Evolutionary conservation across 805 yeast species (phyloP), one percentile per base, ranked within the genome.

Genomic region (Hanseniaspora pseudoguilliermondii): DNA sequence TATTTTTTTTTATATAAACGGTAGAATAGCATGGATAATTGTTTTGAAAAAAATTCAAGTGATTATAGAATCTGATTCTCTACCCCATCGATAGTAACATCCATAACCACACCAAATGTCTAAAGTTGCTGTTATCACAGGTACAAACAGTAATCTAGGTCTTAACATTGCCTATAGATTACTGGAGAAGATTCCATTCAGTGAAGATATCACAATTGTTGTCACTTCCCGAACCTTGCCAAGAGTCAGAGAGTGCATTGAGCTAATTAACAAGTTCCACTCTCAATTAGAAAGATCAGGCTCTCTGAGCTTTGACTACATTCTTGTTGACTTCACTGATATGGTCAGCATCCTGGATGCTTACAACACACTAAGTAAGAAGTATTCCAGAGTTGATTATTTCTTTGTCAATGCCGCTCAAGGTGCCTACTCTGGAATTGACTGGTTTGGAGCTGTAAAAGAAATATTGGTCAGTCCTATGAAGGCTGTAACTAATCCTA

Each of bases 161-260:
- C 72, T 86, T 59, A 86, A 87, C 62, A 84, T 89, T 25, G 96
- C 95, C 10, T 81, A 84, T 65, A 74, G 97, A 51, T 72, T 93
- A 32, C 73, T 93, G 7, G 83, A 81, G 55, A 75, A 77, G 43
- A 66, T 79, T 3, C 81, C 84, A 6, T 66, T 71, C 1, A 73
- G 74, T 20, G 71, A 72, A 9, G 73, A 84, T 57, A 64, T 93
- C 49, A 89, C 96, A 0, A 72, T 93, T 10, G 81, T 93, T 11
- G 89, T 91, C 11, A 90, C 97, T 0, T 86, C 96, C 5, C 75
- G 99, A 61, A 86, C 95, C 0, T 73, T 91, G 48, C 89, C 95
- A 8, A 80, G 88, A 57, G 97, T 83, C 5, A 82, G 82, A 57
- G 88, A 84, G 59, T 83, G 83, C 23, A 86, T 91, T 50, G 74